Percentiles rank a stretch among this genome's conserved stretches.
Evolutionary conservation across 345 rosid species (phyloP).

Genomic region (Eucalyptus decipiens): DNA sequence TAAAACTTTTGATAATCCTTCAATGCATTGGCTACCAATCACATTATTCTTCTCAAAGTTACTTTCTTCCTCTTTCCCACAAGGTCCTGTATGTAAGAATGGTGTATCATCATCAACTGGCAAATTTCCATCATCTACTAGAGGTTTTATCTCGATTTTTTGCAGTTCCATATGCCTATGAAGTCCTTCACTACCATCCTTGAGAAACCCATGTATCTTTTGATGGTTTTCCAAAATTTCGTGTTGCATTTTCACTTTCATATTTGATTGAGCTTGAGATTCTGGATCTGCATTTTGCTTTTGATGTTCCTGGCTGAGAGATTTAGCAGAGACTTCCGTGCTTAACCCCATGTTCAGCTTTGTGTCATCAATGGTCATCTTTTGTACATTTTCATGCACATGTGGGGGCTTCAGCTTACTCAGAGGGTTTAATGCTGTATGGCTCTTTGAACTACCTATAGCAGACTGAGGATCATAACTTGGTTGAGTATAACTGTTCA

Average conservation of each 20-base stretch:
- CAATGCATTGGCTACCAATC: not conserved
- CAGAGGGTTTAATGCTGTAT: conserved; percentile 11
- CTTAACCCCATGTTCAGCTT: not conserved
- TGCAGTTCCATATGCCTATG: not conserved
- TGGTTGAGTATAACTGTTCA: conserved; percentile 20
- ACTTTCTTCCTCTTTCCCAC: not conserved
- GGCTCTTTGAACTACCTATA: conserved; percentile 7
- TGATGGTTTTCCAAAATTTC: conserved; percentile 8
- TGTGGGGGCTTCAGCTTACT: conserved; percentile 10
- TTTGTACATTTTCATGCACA: conserved; percentile 4
- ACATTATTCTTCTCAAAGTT: not conserved
- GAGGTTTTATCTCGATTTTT: conserved; percentile 9
- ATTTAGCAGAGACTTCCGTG: not conserved
- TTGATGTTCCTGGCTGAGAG: not conserved
- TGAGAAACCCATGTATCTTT: conserved; percentile 1
- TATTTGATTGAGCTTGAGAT: not conserved
- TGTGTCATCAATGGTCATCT: conserved; percentile 3
- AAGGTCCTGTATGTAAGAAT: not conserved
- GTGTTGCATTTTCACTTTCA: conserved; percentile 2
- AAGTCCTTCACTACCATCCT: conserved; percentile 9
- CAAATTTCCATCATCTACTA: not conserved
- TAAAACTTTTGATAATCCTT: not conserved
- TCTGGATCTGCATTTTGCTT: conserved; percentile 9
- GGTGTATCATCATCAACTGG: not conserved
- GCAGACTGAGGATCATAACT: conserved; percentile 11